Percentiles rank a stretch among this genome's conserved stretches.
Evolutionary conservation across 83 land plant species (phyloP).

Genomic region (Picea abies): DNA sequence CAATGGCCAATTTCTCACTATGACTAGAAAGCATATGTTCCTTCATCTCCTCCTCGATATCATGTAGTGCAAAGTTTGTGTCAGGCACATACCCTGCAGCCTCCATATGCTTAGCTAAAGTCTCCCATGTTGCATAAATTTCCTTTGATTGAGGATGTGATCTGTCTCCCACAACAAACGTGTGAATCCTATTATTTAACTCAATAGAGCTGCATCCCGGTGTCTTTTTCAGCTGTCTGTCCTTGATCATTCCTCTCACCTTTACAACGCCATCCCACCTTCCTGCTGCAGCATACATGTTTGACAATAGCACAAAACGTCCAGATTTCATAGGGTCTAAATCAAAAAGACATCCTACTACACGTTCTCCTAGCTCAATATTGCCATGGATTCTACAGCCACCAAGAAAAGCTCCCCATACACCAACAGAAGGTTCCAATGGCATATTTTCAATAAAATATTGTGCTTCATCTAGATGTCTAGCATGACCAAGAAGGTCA

Average conservation of each 20-base stretch:
- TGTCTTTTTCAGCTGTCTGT: slow-evolving; percentile 18
- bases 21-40: not conserved
- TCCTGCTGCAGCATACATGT: slow-evolving; percentile 43
- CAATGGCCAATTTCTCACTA: not conserved
- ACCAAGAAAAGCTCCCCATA: slow-evolving; percentile 27
- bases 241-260: slow-evolving; percentile 28
- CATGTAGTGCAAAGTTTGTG: not conserved
- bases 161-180: slow-evolving; percentile 13
- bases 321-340: not conserved
- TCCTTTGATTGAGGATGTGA: slow-evolving; percentile 4
- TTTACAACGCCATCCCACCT: slow-evolving; percentile 28
- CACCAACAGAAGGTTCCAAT: not conserved
- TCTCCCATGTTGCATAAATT: slow-evolving; percentile 13
- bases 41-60: not conserved
- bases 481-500: slow-evolving; percentile 19
- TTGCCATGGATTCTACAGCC: slow-evolving; percentile 18
- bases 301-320: slow-evolving; percentile 26
- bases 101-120: slow-evolving; percentile 19
- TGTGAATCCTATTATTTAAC: slow-evolving; percentile 23
- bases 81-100: slow-evolving; percentile 20
- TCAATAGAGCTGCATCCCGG: slow-evolving; percentile 36
- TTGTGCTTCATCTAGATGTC: slow-evolving; percentile 18
- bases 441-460: slow-evolving; percentile 10
- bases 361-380: not conserved
- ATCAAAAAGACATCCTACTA: not conserved